A percentile compares a stretch with the other conserved stretches of the same genome.
phyloP scores from a whole-genome alignment of 2,329 filamentous ascomycete species.

The Ceratocystis albifundus region DNA sequence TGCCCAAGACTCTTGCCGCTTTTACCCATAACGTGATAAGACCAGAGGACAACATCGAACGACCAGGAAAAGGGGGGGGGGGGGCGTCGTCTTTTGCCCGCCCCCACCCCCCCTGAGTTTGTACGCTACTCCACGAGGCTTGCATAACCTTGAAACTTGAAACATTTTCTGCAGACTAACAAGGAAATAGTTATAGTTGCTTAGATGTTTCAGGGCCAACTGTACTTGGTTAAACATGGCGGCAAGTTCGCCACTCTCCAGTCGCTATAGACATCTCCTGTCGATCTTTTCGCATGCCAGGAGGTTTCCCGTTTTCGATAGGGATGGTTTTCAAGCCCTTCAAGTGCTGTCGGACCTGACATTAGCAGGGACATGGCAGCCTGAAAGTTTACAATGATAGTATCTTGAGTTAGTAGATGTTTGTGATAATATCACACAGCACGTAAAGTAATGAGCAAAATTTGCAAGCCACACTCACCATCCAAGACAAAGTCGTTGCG shows the following conservation, averaged over 20 bases:
- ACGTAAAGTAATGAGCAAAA: constrained; percentile 4
- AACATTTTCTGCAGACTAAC: background rate
- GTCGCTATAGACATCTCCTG: background rate
- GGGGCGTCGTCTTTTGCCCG: background rate
- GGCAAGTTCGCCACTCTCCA: background rate
- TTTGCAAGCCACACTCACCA: constrained; percentile 9
- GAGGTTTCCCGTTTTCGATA: background rate
- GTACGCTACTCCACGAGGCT: background rate
- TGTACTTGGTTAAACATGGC: background rate
- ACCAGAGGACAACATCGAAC: too few species aligned
- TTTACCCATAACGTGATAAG: background rate
- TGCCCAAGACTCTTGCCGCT: background rate
- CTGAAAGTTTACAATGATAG: background rate
- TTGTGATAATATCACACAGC: background rate
- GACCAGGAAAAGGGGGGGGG: background rate
- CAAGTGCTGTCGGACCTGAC: background rate
- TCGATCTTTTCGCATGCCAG: background rate
- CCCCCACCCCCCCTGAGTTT: background rate
- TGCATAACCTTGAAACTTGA: background rate
- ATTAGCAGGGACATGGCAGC: constrained; percentile 11
- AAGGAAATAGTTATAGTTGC: background rate
- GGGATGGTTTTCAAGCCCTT: background rate
- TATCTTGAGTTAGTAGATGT: background rate
- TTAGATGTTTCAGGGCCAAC: background rate
- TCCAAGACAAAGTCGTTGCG: constrained; percentile 29